phyloP scores from a whole-genome alignment of 1,284 basidiomycete species.

The Amylostereum areolatum region DNA sequence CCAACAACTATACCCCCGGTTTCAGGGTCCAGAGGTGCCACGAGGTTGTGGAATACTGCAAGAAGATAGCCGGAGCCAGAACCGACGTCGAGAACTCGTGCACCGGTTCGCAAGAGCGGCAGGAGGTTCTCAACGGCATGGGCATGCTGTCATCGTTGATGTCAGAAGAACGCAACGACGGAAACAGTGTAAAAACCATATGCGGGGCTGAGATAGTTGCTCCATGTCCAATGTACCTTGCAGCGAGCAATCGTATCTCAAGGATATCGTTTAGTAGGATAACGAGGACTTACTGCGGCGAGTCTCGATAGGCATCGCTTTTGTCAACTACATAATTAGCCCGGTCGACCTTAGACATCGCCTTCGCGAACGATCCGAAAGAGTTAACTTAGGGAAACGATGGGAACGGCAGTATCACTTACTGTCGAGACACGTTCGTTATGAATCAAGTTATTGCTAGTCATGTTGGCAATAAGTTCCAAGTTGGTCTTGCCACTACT shows the following conservation, averaged over 20 bases:
- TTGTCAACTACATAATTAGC: slow-evolving; percentile 61
- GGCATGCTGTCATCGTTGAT: slow-evolving; percentile 54
- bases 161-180: background rate
- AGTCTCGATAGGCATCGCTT: slow-evolving; percentile 66
- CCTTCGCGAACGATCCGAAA: slow-evolving; percentile 31
- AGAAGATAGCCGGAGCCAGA: slow-evolving; percentile 75
- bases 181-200: slow-evolving; percentile 48
- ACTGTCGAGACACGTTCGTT: slow-evolving; percentile 46
- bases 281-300: slow-evolving; percentile 54
- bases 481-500: slow-evolving; percentile 64
- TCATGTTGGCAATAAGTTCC: slow-evolving; percentile 71
- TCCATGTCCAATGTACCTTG: slow-evolving; percentile 67
- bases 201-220: slow-evolving; percentile 91
- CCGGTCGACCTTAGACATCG: slow-evolving; percentile 70
- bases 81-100: slow-evolving; percentile 77
- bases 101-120: slow-evolving; percentile 62
- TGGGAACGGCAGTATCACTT: slow-evolving; percentile 10
- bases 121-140: slow-evolving; percentile 73
- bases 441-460: slow-evolving; percentile 45
- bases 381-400: slow-evolving; percentile 4
- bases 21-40: slow-evolving; percentile 32
- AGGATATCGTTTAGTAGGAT: slow-evolving; percentile 17
- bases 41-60: slow-evolving; percentile 74
- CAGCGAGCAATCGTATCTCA: background rate
- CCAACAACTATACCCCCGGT: slow-evolving; percentile 68